Evolutionary conservation across 1,284 basidiomycete species (phyloP), one percentile per base, ranked within the genome.

Genomic region (Xerocomus alliaceus): DNA sequence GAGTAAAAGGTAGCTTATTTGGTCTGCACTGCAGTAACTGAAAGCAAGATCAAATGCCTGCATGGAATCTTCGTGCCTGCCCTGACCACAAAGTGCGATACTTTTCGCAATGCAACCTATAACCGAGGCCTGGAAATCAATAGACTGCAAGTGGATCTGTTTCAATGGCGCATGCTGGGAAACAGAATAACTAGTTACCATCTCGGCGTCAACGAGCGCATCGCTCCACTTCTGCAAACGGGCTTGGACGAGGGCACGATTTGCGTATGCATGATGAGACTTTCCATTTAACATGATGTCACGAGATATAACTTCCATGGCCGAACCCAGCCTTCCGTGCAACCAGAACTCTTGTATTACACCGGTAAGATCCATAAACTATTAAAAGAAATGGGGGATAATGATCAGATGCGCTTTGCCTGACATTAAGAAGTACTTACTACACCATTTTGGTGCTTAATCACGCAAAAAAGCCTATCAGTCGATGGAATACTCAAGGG

Each of bases 91-190:
- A n/a, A 68, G 56, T 15, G 58, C 68, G 9, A 68, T 11, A 42
- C 66, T 70, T 54, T 51, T 67, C 1, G 66, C 63, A 13, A 70
- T 70, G 42, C n/a, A 66, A 18, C 66, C 66, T 37, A 71, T 55
- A 35, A 67, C 67, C 5, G 66, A 71, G 1, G 48, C 56, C 3
- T 56, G 64, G 28, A 56, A 28, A 31, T 54, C 24, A 4, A 69
- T 48, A 18, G 66, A 71, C 66, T 68, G n/a, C 20, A n/a, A 26
- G 48, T 6, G 5, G 3, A 29, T 13, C 8, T 26, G 3, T n/a
- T 24, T 68, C 2, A 66, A 39, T 49, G n/a, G 6, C 7, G 7
- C 10, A 7, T 7, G 8, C 24, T 34, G 2, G 17, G 10, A 53
- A 7, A 48, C 9, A 52, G n/a, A 0, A 9, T 13, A 11, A 31